These are phyloP conservation scores for Mycena venus DNA, from an alignment of 768 basidiomycete species.

Conservation along the genomic window DNA sequence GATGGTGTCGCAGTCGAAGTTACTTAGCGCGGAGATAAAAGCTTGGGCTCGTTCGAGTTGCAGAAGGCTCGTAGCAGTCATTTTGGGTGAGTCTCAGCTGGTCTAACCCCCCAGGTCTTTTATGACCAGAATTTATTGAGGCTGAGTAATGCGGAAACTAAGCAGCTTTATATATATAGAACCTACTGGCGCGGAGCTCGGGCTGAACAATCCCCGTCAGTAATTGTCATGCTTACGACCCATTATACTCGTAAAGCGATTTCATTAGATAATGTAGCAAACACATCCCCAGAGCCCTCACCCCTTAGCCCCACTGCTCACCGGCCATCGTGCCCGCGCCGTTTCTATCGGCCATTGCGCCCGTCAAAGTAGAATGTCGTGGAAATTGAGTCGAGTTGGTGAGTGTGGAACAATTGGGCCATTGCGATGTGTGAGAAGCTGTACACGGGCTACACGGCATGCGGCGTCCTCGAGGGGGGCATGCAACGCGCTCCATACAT, in stretches of 20 bases:
- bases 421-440: not conserved
- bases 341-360: not conserved
- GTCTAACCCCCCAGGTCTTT: constrained; percentile 8
- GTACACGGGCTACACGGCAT: not conserved
- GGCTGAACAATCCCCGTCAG: constrained; percentile 7
- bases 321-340: not conserved
- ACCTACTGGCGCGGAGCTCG: not conserved
- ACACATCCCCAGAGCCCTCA: not conserved
- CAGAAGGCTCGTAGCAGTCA: constrained; percentile 8
- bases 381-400: not conserved
- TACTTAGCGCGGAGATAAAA: constrained; percentile 9
- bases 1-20: constrained; percentile 1
- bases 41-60: constrained; percentile 14
- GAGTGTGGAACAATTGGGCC: not conserved
- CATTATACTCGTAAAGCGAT: not conserved
- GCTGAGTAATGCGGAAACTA: constrained; percentile 13
- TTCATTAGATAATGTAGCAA: not conserved
- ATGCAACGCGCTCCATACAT: not conserved
- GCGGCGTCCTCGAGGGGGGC: not conserved
- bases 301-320: constrained; percentile 1
- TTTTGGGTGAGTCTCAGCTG: constrained; percentile 9
- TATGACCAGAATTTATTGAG: constrained; percentile 3
- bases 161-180: constrained; percentile 5
- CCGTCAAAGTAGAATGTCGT: not conserved
- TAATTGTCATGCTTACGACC: constrained; percentile 7